phyloP scores from a whole-genome alignment of 805 yeast genomes.

The Yueomyces sp. region DNA sequence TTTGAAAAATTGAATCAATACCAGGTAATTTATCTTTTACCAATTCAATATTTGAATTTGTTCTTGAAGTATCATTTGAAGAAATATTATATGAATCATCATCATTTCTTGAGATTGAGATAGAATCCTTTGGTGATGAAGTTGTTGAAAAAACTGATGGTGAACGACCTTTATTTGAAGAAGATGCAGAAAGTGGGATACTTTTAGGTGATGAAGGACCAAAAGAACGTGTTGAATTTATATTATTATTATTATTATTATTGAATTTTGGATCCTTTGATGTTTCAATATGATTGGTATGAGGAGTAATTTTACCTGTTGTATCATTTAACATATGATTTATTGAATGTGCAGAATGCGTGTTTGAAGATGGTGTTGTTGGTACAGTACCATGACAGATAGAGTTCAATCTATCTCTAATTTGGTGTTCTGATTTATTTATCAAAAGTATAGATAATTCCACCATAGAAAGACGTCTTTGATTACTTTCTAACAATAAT shows the following conservation, averaged over 20 bases:
- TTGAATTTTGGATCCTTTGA: no score
- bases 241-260: neutral
- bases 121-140: neutral
- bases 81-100: neutral
- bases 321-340: neutral
- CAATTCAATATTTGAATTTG: neutral
- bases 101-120: neutral
- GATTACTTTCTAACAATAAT: slow-evolving; percentile 37
- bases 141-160: neutral
- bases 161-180: neutral
- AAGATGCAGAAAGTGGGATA: neutral
- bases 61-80: neutral
- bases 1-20: slow-evolving; percentile 11
- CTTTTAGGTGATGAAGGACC: neutral
- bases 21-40: slow-evolving; percentile 6
- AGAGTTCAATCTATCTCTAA: slow-evolving; percentile 44
- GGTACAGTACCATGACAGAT: neutral
- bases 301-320: neutral
- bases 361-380: neutral
- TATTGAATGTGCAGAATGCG: neutral
- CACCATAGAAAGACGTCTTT: slow-evolving; percentile 50
- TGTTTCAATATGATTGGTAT: neutral
- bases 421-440: slow-evolving; percentile 61
- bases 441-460: slow-evolving; percentile 70
- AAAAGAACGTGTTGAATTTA: neutral